phyloP scores from a whole-genome alignment of 2,329 filamentous ascomycete species.

The Colletotrichum gloeosporioides region DNA sequence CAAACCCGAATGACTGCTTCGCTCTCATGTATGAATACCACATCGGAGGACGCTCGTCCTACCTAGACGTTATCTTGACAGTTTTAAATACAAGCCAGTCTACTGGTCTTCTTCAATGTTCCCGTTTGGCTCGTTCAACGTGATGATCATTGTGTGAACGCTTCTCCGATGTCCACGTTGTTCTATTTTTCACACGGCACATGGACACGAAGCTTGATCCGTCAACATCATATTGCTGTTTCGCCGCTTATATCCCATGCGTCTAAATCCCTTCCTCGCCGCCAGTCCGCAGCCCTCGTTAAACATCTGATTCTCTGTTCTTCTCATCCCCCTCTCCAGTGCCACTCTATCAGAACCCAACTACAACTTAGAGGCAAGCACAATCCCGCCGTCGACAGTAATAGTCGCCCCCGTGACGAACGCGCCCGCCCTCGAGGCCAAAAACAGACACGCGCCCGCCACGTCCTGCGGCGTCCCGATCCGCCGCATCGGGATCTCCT shows the following conservation, averaged over 20 bases:
- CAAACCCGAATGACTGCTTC: not conserved
- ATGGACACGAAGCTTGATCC: not conserved
- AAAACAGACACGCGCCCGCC: conserved; percentile 73
- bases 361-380: conserved; percentile 51
- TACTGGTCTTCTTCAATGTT: not conserved
- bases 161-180: not conserved
- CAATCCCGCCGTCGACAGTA: conserved; percentile 63
- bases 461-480: conserved; percentile 74
- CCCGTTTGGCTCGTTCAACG: not conserved
- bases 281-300: not conserved
- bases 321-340: not conserved
- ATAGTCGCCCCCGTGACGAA: conserved; percentile 72
- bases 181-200: not conserved
- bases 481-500: conserved; percentile 66
- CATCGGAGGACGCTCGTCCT: not conserved
- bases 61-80: not conserved
- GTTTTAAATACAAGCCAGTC: not conserved
- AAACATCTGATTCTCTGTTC: not conserved
- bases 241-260: not conserved
- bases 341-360: too few relatives aligned
- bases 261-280: not conserved
- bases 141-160: too few relatives aligned
- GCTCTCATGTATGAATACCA: conserved; percentile 18
- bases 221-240: not conserved
- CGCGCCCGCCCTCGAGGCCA: conserved; percentile 70